Evolutionary conservation across 768 basidiomycete genomes (phyloP).

Genomic region (Paxillus ammoniavirescens): DNA sequence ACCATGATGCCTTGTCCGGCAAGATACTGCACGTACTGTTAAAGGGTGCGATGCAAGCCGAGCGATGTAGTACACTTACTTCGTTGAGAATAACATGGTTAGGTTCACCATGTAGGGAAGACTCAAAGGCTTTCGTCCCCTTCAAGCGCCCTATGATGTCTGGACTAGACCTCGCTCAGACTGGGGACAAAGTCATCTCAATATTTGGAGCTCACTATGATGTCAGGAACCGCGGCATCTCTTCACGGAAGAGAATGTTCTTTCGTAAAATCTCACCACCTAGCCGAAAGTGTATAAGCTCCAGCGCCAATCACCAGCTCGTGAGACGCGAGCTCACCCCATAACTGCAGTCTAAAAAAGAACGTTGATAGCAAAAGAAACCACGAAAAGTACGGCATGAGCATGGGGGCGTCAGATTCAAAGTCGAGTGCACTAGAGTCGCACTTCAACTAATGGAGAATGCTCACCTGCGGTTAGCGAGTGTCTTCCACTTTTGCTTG

Average conservation of each 20-base stretch:
- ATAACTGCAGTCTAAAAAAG: slow-evolving; percentile 60
- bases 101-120: slow-evolving; percentile 62
- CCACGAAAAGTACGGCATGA: slow-evolving; percentile 2
- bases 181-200: slow-evolving; percentile 2
- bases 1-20: slow-evolving; percentile 95
- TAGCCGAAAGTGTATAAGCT: slow-evolving; percentile 24
- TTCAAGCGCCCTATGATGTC: slow-evolving; percentile 71
- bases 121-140: slow-evolving; percentile 59
- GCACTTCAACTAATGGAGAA: background rate
- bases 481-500: slow-evolving; percentile 79
- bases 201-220: slow-evolving; percentile 51
- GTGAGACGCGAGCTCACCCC: slow-evolving; percentile 47
- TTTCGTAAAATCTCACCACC: slow-evolving; percentile 75
- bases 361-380: background rate
- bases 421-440: background rate
- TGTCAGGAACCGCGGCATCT: slow-evolving; percentile 68
- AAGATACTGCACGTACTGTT: slow-evolving; percentile 54
- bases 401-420: background rate
- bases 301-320: background rate
- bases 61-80: slow-evolving; percentile 35
- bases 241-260: slow-evolving; percentile 64
- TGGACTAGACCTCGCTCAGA: slow-evolving; percentile 52
- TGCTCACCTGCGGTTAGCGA: slow-evolving; percentile 17
- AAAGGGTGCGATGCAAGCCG: slow-evolving; percentile 8
- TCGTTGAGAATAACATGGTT: slow-evolving; percentile 94